A percentile compares a stretch with the other conserved stretches of the same genome.
Evolutionary conservation across 202 grass and related monocot genomes (phyloP).

Genomic region (Zizania palustris): DNA sequence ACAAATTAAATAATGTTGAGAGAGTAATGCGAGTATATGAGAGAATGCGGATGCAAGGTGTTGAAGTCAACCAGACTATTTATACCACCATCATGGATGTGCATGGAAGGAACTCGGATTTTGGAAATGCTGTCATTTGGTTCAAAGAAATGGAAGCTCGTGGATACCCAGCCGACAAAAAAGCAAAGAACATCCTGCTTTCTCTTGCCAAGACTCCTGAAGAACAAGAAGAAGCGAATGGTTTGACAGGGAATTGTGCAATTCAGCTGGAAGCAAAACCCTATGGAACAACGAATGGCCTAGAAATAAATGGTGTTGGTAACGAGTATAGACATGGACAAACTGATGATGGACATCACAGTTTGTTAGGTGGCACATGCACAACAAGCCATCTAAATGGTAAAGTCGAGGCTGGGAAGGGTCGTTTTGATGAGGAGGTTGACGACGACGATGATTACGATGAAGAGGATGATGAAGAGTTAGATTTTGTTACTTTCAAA

Average conservation of each 20-base stretch:
- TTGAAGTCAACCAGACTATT: constrained; percentile 85
- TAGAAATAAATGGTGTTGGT: constrained; percentile 40
- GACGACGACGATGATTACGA: constrained; percentile 50
- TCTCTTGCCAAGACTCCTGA: constrained; percentile 69
- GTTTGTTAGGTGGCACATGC: constrained; percentile 22
- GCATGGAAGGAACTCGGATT: constrained; percentile 81
- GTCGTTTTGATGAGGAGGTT: constrained; percentile 47
- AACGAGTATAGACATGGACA: constrained; percentile 31
- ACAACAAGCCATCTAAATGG: constrained; percentile 44
- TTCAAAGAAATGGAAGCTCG: constrained; percentile 82
- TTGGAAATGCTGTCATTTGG: constrained; percentile 82
- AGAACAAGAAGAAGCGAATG: constrained; percentile 77
- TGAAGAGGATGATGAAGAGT: constrained; percentile 64
- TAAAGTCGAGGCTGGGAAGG: constrained; percentile 18
- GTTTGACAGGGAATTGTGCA: constrained; percentile 56
- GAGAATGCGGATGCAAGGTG: constrained; percentile 81
- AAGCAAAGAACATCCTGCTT: constrained; percentile 84
- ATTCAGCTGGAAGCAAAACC: constrained; percentile 45
- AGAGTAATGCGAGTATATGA: constrained; percentile 88
- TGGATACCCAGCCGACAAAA: constrained; percentile 74
- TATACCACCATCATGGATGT: constrained; percentile 88
- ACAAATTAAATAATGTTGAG: constrained; percentile 76
- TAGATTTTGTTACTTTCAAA: constrained; percentile 75
- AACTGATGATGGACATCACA: constrained; percentile 35
- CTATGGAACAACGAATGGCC: neutral